Evolutionary conservation across 163 green algal genomes (phyloP).

Genomic region (Chlamydomonas reinhardtii): DNA sequence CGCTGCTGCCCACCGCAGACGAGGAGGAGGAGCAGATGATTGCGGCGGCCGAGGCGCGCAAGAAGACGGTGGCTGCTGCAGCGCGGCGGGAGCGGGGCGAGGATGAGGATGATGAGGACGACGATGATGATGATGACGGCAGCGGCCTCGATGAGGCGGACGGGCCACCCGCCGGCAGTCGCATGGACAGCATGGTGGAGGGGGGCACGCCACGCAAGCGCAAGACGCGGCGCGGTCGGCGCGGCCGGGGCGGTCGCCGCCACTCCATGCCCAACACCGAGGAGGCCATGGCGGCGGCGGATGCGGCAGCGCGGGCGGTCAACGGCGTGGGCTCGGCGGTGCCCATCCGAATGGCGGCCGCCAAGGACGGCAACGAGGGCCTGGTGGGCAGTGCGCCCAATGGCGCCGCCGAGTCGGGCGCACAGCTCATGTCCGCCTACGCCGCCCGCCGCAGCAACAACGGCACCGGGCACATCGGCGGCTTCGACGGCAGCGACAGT

Average conservation of each 20-base stretch:
- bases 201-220: conserved; percentile 1
- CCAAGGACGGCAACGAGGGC: background rate
- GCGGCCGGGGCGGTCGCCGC: conserved; percentile 25
- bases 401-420: background rate
- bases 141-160: too few relatives aligned
- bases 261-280: background rate
- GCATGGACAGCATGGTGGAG: too few relatives aligned
- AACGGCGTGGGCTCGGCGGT: too few relatives aligned
- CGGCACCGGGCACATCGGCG: background rate
- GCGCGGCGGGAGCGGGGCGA: background rate
- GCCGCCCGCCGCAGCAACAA: background rate
- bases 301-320: background rate
- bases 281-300: background rate
- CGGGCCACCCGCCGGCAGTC: too few relatives aligned
- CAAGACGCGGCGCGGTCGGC: conserved; percentile 28
- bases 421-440: background rate
- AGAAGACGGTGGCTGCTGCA: background rate
- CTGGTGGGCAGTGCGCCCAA: background rate
- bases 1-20: background rate
- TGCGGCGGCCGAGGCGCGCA: background rate
- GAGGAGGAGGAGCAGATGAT: conserved; percentile 10
- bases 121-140: background rate
- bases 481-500: background rate
- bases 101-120: background rate
- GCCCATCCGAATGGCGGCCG: background rate